phyloP scores from a whole-genome alignment of 2,329 filamentous ascomycete genomes.

The Paraconiothyrium brasiliense region DNA sequence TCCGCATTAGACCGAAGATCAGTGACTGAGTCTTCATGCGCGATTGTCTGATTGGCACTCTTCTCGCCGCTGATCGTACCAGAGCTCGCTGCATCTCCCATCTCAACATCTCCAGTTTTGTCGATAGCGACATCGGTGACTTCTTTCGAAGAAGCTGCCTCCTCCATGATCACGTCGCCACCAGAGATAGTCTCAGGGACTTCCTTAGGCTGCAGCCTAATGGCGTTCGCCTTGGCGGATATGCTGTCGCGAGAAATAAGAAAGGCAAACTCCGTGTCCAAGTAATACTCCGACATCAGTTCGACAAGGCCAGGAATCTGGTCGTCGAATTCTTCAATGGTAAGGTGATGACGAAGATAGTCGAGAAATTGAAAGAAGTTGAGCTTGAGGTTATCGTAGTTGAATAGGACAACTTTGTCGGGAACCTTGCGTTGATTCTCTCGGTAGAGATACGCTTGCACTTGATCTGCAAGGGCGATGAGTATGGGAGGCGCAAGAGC shows the following conservation, averaged over 20 bases:
- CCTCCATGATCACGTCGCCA: slow-evolving; percentile 60
- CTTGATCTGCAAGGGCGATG: slow-evolving; percentile 90
- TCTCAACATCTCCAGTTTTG: slow-evolving; percentile 48
- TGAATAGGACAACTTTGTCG: slow-evolving; percentile 86
- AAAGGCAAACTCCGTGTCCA: slow-evolving; percentile 85
- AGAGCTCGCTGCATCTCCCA: slow-evolving; percentile 45
- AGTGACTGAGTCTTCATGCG: slow-evolving; percentile 7
- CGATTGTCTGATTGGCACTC: not conserved
- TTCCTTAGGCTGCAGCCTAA: slow-evolving; percentile 34
- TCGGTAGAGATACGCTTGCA: slow-evolving; percentile 84
- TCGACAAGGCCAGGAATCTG: slow-evolving; percentile 78
- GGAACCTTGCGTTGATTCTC: slow-evolving; percentile 78
- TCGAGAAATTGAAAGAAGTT: slow-evolving; percentile 90
- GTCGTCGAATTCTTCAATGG: slow-evolving; percentile 77
- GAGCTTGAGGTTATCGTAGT: slow-evolving; percentile 89
- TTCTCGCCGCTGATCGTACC: slow-evolving; percentile 10
- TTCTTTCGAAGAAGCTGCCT: slow-evolving; percentile 14
- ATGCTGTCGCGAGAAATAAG: slow-evolving; percentile 81
- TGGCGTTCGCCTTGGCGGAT: slow-evolving; percentile 52
- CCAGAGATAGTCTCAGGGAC: slow-evolving; percentile 43
- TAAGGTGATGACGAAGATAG: slow-evolving; percentile 81
- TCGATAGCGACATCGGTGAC: slow-evolving; percentile 16
- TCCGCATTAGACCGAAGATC: slow-evolving; percentile 66
- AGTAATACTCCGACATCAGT: slow-evolving; percentile 79
- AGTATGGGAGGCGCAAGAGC: slow-evolving; percentile 83